Evolutionary conservation across 2,329 filamentous ascomycete genomes (phyloP), one percentile per base, ranked within the genome.

Genomic region (Lasiodiplodia citricola): DNA sequence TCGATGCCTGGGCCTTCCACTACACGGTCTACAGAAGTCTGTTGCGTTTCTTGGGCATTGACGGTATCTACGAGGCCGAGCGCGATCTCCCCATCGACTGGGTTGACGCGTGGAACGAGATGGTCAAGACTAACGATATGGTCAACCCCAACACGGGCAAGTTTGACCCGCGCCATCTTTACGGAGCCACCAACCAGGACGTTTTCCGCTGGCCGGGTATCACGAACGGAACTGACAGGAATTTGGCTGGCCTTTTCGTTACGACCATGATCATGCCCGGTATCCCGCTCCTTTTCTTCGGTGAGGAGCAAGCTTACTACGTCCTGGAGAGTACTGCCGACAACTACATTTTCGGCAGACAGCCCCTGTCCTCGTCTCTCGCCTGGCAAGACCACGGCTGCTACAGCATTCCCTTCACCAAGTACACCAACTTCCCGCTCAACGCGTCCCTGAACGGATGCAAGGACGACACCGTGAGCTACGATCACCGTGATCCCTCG

Each of bases 361-460:
- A 88, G 74, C 80, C 89, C 2, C 90, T 91, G 84, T 85, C 86
- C 10, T 83, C 87, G 2, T 82, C 87, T 2, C 84, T 84, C 2
- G 88, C 88, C 2, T 91, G 89, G 88, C 86, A 88, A 72, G 82
- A 84, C 44, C 89, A 91, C 72, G 89, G 89, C 6, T 91, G 89
- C 74, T 90, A 90, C 77, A 79, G 80, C 16, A 80, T 90, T 4
- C 81, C 83, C 21, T 85, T 85, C 41, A 83, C 83, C 2, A 87
- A 89, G 70, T 88, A 89, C 73, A 85, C 83, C 72, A 74, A 87
- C 6, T 87, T 87, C 80, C 88, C 88, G 0, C 78, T 88, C 47
- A 84, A 87, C 58, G 82, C 83, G 70, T 85, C 86, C 2, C 77
- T 82, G 1, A 71, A 80, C 50, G 89, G 87, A 6, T 91, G 89